Conservation (phyloP, 1,139 yeast genomes). For the Candida sp. region DNA sequence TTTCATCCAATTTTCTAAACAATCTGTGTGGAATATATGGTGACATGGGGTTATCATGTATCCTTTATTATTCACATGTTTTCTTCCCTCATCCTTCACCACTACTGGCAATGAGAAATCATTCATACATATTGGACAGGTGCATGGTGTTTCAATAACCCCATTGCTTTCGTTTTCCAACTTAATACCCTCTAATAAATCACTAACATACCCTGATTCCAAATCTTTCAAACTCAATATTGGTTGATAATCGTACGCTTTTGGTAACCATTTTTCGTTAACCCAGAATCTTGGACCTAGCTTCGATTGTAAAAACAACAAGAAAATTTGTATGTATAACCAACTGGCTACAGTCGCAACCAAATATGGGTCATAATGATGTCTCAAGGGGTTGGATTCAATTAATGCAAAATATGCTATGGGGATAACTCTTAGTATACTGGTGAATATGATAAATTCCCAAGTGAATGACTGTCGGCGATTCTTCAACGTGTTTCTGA, state of each 20-base stretch:
- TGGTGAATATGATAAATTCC: slow-evolving; percentile 69
- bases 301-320: slow-evolving; percentile 58
- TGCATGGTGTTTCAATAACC: slow-evolving; percentile 34
- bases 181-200: slow-evolving; percentile 25
- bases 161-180: slow-evolving; percentile 19
- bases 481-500: slow-evolving; percentile 73
- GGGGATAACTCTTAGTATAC: slow-evolving; percentile 62
- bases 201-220: slow-evolving; percentile 52
- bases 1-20: slow-evolving; percentile 92
- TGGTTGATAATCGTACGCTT: slow-evolving; percentile 81
- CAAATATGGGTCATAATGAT: slow-evolving; percentile 52
- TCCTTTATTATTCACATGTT: slow-evolving; percentile 25
- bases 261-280: slow-evolving; percentile 70
- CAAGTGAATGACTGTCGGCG: slow-evolving; percentile 63
- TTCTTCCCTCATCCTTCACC: slow-evolving; percentile 11
- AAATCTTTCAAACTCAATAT: slow-evolving; percentile 56
- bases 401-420: slow-evolving; percentile 56
- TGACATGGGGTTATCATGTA: slow-evolving; percentile 94
- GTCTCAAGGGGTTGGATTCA: slow-evolving; percentile 42
- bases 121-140: slow-evolving; percentile 91
- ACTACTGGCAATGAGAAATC: slow-evolving; percentile 61
- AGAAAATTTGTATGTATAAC: slow-evolving; percentile 52
- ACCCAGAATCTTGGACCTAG: slow-evolving; percentile 85
- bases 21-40: slow-evolving; percentile 84
- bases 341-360: slow-evolving; percentile 45